These are phyloP conservation scores for Purpureocillium lavendulum DNA, from an alignment of 2,329 filamentous ascomycete genomes.

Conservation along the genomic window DNA sequence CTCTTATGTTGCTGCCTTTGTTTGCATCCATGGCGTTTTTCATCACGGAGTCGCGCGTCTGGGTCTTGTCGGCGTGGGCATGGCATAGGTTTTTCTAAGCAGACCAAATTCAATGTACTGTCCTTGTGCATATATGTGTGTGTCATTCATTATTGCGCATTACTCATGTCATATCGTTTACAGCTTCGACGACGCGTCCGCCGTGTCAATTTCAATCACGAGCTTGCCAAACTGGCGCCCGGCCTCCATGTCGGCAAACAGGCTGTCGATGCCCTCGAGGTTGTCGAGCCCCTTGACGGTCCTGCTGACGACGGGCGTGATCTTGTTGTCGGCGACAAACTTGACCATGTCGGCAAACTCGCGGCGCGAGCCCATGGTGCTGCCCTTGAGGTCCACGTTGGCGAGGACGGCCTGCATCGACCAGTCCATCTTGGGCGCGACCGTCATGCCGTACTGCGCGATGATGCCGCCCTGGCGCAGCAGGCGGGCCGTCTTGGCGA, in stretches of 20 bases:
- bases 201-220: constrained; percentile 60
- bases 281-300: constrained; percentile 67
- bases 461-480: constrained; percentile 81
- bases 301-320: constrained; percentile 70
- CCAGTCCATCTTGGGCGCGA: constrained; percentile 78
- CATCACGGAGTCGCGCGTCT: neutral
- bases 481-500: constrained; percentile 58
- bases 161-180: constrained; percentile 13
- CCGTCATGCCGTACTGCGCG: constrained; percentile 84
- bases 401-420: constrained; percentile 74
- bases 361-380: constrained; percentile 82
- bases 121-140: constrained; percentile 4
- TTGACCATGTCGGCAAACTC: constrained; percentile 89
- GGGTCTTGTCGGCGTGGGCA: neutral
- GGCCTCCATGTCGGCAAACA: constrained; percentile 84
- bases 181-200: constrained; percentile 27
- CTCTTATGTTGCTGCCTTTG: neutral
- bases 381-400: constrained; percentile 80
- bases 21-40: constrained; percentile 7
- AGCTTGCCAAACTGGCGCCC: constrained; percentile 88
- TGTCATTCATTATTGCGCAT: neutral
- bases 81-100: neutral
- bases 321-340: constrained; percentile 66
- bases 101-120: neutral
- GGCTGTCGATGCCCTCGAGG: constrained; percentile 64